Evolutionary conservation across 495 filamentous ascomycete genomes (phyloP).

Genomic region (Parathielavia hyrcaniae): DNA sequence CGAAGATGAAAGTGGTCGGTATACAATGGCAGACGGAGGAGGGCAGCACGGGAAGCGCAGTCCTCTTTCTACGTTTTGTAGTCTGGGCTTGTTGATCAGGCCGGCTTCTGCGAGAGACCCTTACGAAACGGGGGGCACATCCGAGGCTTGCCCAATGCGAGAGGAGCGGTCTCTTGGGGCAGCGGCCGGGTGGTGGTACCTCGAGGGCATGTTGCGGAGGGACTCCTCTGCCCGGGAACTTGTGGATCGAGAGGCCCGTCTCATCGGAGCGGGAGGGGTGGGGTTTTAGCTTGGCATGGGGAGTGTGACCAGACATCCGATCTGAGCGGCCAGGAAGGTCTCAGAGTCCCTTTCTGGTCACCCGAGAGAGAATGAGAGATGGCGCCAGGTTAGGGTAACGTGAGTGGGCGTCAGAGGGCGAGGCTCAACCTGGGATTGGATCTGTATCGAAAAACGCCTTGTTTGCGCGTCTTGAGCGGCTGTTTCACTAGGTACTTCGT

Average conservation of each 20-base stretch:
- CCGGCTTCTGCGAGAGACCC: constrained; percentile 13
- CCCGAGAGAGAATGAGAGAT: constrained; percentile 9
- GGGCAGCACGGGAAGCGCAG: constrained; percentile 22
- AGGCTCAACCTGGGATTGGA: constrained; percentile 18
- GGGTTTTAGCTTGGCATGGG: constrained; percentile 16
- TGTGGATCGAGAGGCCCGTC: constrained; percentile 25
- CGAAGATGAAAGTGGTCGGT: constrained; percentile 20
- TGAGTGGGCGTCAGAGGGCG: constrained; percentile 4
- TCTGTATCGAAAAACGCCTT: constrained; percentile 2
- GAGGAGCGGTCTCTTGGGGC: constrained; percentile 14
- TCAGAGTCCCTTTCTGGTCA: constrained; percentile 24
- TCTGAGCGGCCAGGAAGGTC: constrained; percentile 22
- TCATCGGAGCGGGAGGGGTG: constrained; percentile 21
- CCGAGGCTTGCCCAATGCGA: constrained; percentile 25
- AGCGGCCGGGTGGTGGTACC: constrained; percentile 28
- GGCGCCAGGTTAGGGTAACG: constrained; percentile 1
- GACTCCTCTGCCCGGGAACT: constrained; percentile 17
- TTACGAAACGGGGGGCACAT: constrained; percentile 23
- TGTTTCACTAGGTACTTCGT: constrained; percentile 5
- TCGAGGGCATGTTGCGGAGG: constrained; percentile 29
- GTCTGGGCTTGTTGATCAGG: constrained; percentile 27
- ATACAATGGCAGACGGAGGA: constrained; percentile 20
- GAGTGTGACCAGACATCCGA: constrained; percentile 26
- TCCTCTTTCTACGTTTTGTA: constrained; percentile 29
- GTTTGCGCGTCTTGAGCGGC: not conserved